Percentiles rank a stretch among this genome's conserved stretches.
phyloP scores from a whole-genome alignment of 805 yeast species.

The Metschnikowia baotianmanensis region DNA sequence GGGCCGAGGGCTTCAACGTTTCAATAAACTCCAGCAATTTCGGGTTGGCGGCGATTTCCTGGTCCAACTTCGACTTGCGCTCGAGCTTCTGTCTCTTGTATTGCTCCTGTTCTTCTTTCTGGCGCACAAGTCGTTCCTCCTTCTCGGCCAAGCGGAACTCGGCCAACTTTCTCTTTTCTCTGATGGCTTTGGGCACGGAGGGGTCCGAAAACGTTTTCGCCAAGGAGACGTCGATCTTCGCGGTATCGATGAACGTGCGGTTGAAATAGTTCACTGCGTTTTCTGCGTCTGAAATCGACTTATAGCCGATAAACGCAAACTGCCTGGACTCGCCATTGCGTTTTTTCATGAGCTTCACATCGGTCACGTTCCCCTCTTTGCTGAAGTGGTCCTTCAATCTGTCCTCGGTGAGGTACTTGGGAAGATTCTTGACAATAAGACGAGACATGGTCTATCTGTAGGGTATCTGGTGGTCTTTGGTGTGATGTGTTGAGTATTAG shows the following conservation, averaged over 20 bases:
- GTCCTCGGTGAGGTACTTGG: slow-evolving; percentile 72
- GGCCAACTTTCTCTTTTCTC: slow-evolving; percentile 34
- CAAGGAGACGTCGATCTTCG: slow-evolving; percentile 70
- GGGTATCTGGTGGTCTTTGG: background rate
- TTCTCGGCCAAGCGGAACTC: slow-evolving; percentile 43
- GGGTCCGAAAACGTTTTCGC: slow-evolving; percentile 90
- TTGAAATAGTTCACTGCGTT: slow-evolving; percentile 75
- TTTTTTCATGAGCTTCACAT: slow-evolving; percentile 79
- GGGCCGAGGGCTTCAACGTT: slow-evolving; percentile 73
- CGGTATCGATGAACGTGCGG: slow-evolving; percentile 77
- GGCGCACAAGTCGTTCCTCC: slow-evolving; percentile 42
- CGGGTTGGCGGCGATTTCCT: slow-evolving; percentile 61
- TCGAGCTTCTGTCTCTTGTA: slow-evolving; percentile 38
- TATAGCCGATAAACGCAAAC: slow-evolving; percentile 91
- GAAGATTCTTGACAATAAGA: slow-evolving; percentile 87
- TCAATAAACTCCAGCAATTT: slow-evolving; percentile 78
- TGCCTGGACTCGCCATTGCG: slow-evolving; percentile 84
- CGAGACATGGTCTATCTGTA: slow-evolving; percentile 78
- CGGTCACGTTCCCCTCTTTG: slow-evolving; percentile 68
- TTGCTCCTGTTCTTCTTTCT: slow-evolving; percentile 38
- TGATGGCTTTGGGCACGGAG: slow-evolving; percentile 61
- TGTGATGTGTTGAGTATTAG: no score
- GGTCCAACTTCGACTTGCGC: slow-evolving; percentile 45
- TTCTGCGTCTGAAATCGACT: slow-evolving; percentile 68
- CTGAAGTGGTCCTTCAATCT: slow-evolving; percentile 65